Percentiles rank a stretch among this genome's conserved stretches.
These are phyloP conservation scores for Millerozyma miso DNA, from an alignment of 805 yeast genomes.

Conservation along the genomic window DNA sequence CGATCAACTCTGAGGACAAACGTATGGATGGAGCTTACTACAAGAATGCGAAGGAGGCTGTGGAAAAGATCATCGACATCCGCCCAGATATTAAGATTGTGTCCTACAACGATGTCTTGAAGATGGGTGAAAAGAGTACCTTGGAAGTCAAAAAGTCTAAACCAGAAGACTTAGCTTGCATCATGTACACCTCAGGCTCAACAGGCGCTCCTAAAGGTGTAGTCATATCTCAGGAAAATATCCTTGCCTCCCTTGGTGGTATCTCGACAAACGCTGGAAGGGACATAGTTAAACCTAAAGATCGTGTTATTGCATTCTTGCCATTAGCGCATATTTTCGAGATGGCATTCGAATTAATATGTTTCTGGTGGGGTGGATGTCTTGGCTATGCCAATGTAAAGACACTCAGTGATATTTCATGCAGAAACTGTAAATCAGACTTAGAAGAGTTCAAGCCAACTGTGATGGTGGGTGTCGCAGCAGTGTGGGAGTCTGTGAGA, in stretches of 20 bases:
- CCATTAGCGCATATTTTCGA: conserved; percentile 97
- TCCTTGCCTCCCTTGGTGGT: conserved; percentile 87
- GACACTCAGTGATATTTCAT: conserved; percentile 79
- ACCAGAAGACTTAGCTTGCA: conserved; percentile 62
- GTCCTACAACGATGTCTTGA: conserved; percentile 60
- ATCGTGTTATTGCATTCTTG: conserved; percentile 79
- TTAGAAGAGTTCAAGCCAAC: conserved; percentile 85
- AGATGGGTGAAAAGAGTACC: conserved; percentile 55
- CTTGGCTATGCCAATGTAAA: conserved; percentile 91
- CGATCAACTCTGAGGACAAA: conserved; percentile 56
- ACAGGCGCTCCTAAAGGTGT: conserved; percentile 88
- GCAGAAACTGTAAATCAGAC: conserved; percentile 85
- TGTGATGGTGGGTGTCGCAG: conserved; percentile 96
- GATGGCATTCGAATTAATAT: conserved; percentile 74
- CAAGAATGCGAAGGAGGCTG: conserved; percentile 52
- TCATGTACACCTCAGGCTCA: conserved; percentile 86
- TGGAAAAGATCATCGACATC: conserved; percentile 54
- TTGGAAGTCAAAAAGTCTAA: conserved; percentile 42
- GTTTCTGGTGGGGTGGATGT: conserved; percentile 85
- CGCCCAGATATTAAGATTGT: conserved; percentile 74
- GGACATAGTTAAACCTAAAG: conserved; percentile 47
- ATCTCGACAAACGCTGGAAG: conserved; percentile 59
- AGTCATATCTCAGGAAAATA: conserved; percentile 58
- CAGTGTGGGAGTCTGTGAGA: conserved; percentile 94
- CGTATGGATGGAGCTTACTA: conserved; percentile 60